Base-by-base conservation (phyloP, 1,284 basidiomycete genomes). In the Ganoderma boninense region DNA sequence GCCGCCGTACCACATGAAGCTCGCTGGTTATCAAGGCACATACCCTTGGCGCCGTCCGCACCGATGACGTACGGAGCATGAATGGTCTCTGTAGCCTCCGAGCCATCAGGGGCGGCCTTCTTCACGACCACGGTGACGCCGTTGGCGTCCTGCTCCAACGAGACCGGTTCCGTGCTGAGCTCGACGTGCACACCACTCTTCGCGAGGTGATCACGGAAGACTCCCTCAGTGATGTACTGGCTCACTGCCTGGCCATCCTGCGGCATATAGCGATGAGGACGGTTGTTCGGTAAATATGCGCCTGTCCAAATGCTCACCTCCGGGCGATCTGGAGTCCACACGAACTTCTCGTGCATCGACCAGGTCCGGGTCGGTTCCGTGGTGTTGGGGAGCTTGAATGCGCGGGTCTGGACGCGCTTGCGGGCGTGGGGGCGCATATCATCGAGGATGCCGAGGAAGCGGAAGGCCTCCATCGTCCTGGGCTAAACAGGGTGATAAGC, bases 21-120 rank as follows among this genome's bases (percentile, higher is more conserved):
- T 44, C 6, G 43, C 6, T 40, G 38, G 38, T 26, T 52, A 54
- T 54, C 4, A 11, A 14, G 38, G 38, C 4, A 40, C 32, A 23
- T 18, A 83, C 83, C 80, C 75, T 74, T 76, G 14, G 79, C 83
- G 13, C 83, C 84, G 71, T 85, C 83, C 0, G 82, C 76, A 1
- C 83, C 83, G 18, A 84, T 71, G 0, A 85, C 63, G 57, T 75
- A 83, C 1, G 73, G 66, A n/a, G 68, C 67, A 4, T 68, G 35
- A n/a, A 77, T 62, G 65, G 32, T 74, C 54, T 76, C 74, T 2
- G 49, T 29, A 2, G 18, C 23, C 43, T 75, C 74, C 1, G 46
- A 26, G 2, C 32, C 38, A 29, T 74, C 72, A 0, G 43, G 8
- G 6, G 52, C 68, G 5, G 57, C 67, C 7, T 66, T 68, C 29